These are phyloP conservation scores for Dioscorea zingiberensis DNA, from an alignment of 106 monocot species.

Conservation along the genomic window DNA sequence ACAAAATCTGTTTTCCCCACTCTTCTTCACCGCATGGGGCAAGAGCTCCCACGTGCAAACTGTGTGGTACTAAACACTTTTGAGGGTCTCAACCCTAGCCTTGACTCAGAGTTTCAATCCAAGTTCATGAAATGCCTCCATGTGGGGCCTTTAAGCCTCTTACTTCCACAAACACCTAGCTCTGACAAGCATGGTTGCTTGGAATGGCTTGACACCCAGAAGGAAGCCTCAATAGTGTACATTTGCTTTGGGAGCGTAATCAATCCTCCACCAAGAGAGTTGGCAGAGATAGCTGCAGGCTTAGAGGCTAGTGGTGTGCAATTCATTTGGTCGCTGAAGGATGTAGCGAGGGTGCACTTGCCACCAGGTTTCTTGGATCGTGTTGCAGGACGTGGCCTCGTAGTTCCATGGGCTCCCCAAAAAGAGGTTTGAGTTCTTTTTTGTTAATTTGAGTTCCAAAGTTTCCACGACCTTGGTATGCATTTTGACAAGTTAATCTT, in stretches of 20 bases:
- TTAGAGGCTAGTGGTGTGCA: constrained; percentile 31
- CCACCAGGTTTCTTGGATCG: constrained; percentile 36
- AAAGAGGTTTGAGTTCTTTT: too few species aligned
- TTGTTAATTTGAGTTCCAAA: too few species aligned
- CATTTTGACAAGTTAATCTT: too few species aligned
- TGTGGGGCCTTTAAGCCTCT: constrained; percentile 46
- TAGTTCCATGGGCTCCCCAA: constrained; percentile 55
- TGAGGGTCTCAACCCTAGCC: constrained; percentile 26
- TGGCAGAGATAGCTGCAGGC: constrained; percentile 31
- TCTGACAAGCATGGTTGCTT: constrained; percentile 32
- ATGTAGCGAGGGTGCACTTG: constrained; percentile 5
- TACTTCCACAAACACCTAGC: neutral
- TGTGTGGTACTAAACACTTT: constrained; percentile 50
- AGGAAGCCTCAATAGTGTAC: constrained; percentile 28
- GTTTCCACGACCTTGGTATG: too few species aligned
- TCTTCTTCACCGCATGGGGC: constrained; percentile 44
- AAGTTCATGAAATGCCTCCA: constrained; percentile 28
- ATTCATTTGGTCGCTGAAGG: constrained; percentile 59
- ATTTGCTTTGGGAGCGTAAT: constrained; percentile 47
- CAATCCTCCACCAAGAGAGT: constrained; percentile 16
- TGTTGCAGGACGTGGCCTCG: constrained; percentile 13
- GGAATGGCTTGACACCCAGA: constrained; percentile 43
- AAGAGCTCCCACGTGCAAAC: constrained; percentile 24
- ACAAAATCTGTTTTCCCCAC: constrained; percentile 18
- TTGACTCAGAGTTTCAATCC: constrained; percentile 14